Evolutionary conservation across 345 rosid genomes (phyloP).

Genomic region (Populus tremula): DNA sequence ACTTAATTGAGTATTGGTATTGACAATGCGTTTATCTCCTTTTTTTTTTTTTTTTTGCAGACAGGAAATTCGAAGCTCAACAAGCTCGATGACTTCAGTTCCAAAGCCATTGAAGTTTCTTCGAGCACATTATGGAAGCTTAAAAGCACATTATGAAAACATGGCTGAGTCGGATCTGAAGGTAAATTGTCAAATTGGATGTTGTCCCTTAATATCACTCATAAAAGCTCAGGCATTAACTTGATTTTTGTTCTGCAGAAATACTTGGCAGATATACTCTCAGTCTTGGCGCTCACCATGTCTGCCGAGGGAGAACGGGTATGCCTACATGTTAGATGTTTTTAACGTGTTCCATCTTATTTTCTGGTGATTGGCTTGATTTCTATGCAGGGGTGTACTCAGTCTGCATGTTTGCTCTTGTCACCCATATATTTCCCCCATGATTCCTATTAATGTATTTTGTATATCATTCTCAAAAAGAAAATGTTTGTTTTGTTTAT

Average conservation of each 20-base stretch:
- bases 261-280: constrained; percentile 77
- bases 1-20: neutral
- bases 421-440: neutral
- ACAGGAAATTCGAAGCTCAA: constrained; percentile 86
- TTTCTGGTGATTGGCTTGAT: neutral
- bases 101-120: constrained; percentile 98
- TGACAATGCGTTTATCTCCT: neutral
- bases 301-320: constrained; percentile 96
- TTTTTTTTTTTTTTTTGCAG: constrained; percentile 29
- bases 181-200: constrained; percentile 32
- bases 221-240: neutral
- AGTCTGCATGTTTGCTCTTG: neutral
- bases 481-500: neutral
- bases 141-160: constrained; percentile 59
- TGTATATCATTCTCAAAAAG: neutral
- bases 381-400: neutral
- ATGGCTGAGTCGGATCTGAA: constrained; percentile 72
- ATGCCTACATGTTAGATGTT: constrained; percentile 26
- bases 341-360: neutral
- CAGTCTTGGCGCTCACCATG: constrained; percentile 93
- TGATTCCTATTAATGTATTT: neutral
- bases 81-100: constrained; percentile 98
- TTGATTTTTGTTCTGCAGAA: constrained; percentile 52
- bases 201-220: neutral
- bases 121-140: constrained; percentile 88